phyloP scores from a whole-genome alignment of 2,329 filamentous ascomycete species.

The Xylariaceae sp. region DNA sequence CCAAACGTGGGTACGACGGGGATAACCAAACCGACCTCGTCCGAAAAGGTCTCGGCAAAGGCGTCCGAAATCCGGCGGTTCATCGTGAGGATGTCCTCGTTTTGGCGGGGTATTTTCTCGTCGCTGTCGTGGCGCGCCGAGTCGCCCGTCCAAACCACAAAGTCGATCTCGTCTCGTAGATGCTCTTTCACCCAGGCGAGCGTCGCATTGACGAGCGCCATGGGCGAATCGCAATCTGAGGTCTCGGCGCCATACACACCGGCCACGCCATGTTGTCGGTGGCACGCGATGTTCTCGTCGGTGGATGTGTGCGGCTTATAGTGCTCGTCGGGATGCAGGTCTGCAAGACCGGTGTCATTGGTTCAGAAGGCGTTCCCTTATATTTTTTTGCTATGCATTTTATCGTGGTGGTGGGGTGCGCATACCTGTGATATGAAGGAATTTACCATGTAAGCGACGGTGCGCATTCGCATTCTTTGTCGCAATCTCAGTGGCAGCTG shows the following conservation, averaged over 20 bases:
- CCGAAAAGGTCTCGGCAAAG: conserved; percentile 67
- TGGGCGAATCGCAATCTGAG: conserved; percentile 81
- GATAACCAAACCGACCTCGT: conserved; percentile 57
- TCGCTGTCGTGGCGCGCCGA: conserved; percentile 87
- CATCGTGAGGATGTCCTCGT: conserved; percentile 67
- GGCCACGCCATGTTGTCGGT: conserved; percentile 69
- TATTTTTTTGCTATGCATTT: neutral
- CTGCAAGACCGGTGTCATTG: conserved; percentile 41
- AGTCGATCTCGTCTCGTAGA: conserved; percentile 74
- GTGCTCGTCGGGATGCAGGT: conserved; percentile 85
- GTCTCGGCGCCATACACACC: conserved; percentile 81
- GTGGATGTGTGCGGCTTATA: conserved; percentile 77
- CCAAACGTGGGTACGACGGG: conserved; percentile 88
- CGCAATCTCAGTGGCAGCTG: conserved; percentile 4
- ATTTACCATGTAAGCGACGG: conserved; percentile 62
- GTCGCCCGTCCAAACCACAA: conserved; percentile 90
- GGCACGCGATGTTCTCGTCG: conserved; percentile 65
- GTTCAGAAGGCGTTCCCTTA: conserved; percentile 10
- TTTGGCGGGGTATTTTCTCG: conserved; percentile 68
- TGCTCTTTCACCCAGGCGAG: conserved; percentile 82
- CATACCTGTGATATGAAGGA: conserved; percentile 84
- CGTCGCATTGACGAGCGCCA: conserved; percentile 76
- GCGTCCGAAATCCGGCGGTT: conserved; percentile 73
- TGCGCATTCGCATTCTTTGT: conserved; percentile 10
- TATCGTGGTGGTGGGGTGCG: conserved; percentile 21